Conservation (phyloP, 371 early-diverging fungal species). For the Catenaria anguillulae region DNA sequence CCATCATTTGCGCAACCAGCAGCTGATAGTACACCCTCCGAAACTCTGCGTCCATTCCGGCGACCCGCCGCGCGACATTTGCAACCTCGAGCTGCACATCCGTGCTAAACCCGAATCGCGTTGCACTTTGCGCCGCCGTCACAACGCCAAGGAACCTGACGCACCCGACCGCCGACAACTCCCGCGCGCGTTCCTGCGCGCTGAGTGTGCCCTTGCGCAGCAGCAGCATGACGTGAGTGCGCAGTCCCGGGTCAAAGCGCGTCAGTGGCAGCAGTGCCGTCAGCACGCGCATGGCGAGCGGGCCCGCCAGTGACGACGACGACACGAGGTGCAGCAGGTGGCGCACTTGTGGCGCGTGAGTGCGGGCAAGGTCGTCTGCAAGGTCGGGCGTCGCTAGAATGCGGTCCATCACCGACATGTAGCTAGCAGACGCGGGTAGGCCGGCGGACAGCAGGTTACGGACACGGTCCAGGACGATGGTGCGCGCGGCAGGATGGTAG, state of each 20-base stretch:
- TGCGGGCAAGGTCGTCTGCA: no score
- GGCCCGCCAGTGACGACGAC: neutral
- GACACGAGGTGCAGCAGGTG: neutral
- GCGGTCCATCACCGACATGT: neutral
- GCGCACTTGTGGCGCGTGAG: neutral
- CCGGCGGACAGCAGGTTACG: neutral
- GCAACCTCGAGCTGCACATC: neutral
- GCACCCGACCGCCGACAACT: neutral
- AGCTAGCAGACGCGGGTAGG: neutral
- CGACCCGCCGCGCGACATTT: neutral
- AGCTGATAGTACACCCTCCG: neutral
- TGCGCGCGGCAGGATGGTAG: neutral
- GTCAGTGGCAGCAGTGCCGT: neutral
- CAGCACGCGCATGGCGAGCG: neutral
- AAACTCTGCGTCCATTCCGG: neutral
- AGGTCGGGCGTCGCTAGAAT: neutral
- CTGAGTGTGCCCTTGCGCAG: neutral
- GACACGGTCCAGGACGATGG: neutral
- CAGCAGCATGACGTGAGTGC: neutral
- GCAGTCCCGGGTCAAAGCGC: neutral
- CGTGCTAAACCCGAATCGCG: neutral
- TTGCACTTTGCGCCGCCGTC: neutral
- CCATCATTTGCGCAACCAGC: neutral
- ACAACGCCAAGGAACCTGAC: neutral
- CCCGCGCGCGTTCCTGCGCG: neutral